Evolutionary conservation across 2,329 filamentous ascomycete species (phyloP).

Genomic region (Pseudogymnoascus sp.): DNA sequence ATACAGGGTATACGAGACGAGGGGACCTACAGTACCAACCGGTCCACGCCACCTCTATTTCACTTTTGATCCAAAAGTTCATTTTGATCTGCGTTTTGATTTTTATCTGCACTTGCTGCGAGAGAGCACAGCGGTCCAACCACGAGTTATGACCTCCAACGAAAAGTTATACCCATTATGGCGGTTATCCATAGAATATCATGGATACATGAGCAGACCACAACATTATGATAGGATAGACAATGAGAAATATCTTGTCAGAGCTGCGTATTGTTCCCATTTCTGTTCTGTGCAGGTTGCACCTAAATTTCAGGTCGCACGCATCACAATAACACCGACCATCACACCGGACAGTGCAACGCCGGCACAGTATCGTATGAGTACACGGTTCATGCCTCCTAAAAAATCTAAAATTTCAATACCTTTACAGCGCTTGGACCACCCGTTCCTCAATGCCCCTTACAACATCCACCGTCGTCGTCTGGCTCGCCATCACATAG

Average conservation of each 20-base stretch:
- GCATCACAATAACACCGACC: background rate
- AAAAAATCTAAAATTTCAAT: background rate
- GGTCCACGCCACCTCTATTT: background rate
- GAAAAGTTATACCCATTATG: constrained; percentile 4
- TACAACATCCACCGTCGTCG: constrained; percentile 15
- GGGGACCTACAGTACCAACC: background rate
- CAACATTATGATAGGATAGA: background rate
- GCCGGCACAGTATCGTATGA: background rate
- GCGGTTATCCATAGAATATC: background rate
- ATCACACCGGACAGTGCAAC: background rate
- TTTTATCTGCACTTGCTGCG: background rate
- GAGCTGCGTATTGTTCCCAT: background rate
- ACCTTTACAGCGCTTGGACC: background rate
- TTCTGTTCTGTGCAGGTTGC: background rate
- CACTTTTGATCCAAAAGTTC: background rate
- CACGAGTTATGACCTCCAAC: background rate
- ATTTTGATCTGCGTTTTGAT: background rate
- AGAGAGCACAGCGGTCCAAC: background rate
- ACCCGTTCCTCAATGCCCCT: background rate
- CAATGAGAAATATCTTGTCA: background rate
- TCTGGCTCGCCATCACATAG: constrained; percentile 51
- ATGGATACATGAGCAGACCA: background rate
- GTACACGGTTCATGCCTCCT: background rate
- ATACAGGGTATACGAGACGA: background rate
- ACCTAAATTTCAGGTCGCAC: background rate